Conservation (phyloP, 768 basidiomycete species). For the Tulasnella sp. region DNA sequence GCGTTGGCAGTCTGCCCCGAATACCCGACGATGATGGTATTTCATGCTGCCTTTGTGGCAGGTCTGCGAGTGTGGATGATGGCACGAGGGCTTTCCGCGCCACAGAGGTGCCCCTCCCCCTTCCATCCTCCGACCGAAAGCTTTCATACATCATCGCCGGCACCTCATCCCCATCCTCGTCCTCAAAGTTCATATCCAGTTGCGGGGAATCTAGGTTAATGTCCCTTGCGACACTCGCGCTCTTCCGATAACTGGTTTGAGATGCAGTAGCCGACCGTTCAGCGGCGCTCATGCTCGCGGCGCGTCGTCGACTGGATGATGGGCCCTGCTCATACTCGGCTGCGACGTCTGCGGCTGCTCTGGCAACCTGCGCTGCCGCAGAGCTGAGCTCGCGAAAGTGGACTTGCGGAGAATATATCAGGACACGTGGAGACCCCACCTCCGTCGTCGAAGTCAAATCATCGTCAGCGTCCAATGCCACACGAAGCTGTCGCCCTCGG, state of each 20-base stretch:
- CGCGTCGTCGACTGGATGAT: not conserved
- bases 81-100: not conserved
- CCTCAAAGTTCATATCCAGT: slow-evolving; percentile 34
- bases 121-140: slow-evolving; percentile 54
- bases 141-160: slow-evolving; percentile 53
- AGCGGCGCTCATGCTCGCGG: slow-evolving; percentile 8
- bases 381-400: slow-evolving; percentile 39
- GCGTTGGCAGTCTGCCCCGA: slow-evolving; percentile 21
- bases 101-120: slow-evolving; percentile 36
- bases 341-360: slow-evolving; percentile 57
- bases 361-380: slow-evolving; percentile 63
- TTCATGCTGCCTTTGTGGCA: not conserved
- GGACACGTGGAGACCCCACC: slow-evolving; percentile 1
- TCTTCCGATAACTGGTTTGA: not conserved
- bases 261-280: not conserved
- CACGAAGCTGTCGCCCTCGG: not conserved
- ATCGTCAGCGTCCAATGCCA: not conserved
- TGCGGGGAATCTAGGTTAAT: not conserved
- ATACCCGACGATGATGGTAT: not conserved
- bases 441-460: not conserved
- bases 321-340: slow-evolving; percentile 38
- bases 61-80: not conserved
- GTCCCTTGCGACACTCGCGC: not conserved
- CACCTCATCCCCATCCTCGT: slow-evolving; percentile 36
- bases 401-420: slow-evolving; percentile 8